Conservation (phyloP, 225 moss, liverwort and hornwort species). For the Marchantia polymorpha region DNA sequence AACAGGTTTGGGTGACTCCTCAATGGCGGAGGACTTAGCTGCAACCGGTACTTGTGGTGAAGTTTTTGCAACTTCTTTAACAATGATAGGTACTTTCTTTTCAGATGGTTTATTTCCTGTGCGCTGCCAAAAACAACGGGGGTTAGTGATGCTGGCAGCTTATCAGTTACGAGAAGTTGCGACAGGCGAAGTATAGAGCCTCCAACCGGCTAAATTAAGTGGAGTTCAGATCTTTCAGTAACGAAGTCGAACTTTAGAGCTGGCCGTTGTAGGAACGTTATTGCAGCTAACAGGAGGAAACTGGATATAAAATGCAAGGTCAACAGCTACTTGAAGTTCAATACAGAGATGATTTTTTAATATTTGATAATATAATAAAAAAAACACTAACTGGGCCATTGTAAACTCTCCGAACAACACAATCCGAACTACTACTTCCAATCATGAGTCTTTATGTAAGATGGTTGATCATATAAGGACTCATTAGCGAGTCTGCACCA, state of each 20-base stretch:
- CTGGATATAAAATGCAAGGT: too few species aligned
- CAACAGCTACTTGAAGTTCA: too few species aligned
- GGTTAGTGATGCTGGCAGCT: neutral
- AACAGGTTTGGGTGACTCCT: neutral
- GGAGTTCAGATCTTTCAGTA: neutral
- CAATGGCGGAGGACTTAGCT: slow-evolving; percentile 6
- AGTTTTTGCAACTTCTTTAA: slow-evolving; percentile 46
- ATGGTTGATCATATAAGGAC: neutral
- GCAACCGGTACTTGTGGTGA: slow-evolving; percentile 10
- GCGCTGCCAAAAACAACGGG: neutral
- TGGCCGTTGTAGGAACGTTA: too few species aligned
- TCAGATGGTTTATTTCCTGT: slow-evolving; percentile 17
- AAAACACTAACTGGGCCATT: neutral
- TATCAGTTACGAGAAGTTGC: neutral
- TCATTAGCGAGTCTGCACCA: neutral
- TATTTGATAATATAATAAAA: neutral
- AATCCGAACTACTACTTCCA: neutral
- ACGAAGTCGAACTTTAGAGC: too few species aligned
- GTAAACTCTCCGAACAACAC: neutral
- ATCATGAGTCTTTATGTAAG: neutral
- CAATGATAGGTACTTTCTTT: slow-evolving; percentile 50
- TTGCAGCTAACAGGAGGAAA: too few species aligned
- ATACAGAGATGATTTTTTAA: too few species aligned
- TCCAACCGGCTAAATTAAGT: neutral
- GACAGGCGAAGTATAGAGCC: neutral